These are phyloP conservation scores for Penicillium brevicompactum DNA, from an alignment of 2,329 filamentous ascomycete species.

Conservation along the genomic window DNA sequence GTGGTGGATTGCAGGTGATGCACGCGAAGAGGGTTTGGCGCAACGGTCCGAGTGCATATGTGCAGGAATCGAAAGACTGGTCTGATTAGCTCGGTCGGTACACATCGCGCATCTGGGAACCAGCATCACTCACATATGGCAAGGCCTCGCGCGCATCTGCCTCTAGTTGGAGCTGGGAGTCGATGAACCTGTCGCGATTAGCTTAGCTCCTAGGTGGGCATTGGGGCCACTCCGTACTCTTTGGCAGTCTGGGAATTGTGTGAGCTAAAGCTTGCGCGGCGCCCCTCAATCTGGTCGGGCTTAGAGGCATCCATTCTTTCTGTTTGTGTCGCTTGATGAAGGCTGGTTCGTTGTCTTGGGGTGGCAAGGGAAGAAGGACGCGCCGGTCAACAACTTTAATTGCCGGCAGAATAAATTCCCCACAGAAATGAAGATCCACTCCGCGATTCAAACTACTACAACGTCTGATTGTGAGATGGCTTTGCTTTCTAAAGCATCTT, in stretches of 20 bases:
- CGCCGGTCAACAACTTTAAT: not conserved
- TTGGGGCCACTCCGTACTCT: conserved; percentile 52
- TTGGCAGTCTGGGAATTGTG: conserved; percentile 72
- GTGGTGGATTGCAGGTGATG: conserved; percentile 86
- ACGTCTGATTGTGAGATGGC: no score
- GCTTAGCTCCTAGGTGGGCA: not conserved
- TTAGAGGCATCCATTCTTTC: conserved; percentile 27
- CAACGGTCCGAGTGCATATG: conserved; percentile 81
- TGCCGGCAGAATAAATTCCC: not conserved
- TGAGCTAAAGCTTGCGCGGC: conserved; percentile 48
- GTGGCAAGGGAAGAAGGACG: not conserved
- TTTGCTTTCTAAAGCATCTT: no score
- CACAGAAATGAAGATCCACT: not conserved
- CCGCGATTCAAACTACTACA: not conserved
- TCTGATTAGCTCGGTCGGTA: conserved; percentile 15
- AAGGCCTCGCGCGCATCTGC: conserved; percentile 92
- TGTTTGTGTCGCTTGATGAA: not conserved
- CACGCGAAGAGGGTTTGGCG: conserved; percentile 91
- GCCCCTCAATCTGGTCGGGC: conserved; percentile 18
- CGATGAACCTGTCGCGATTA: conserved; percentile 68
- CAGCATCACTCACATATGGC: conserved; percentile 69
- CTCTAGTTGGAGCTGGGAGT: conserved; percentile 85
- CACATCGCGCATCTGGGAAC: not conserved
- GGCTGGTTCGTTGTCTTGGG: not conserved
- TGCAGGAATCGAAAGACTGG: conserved; percentile 91